These are phyloP conservation scores for Phytophthora megakarya DNA, from an alignment of 352 stramenopile species.

Conservation along the genomic window DNA sequence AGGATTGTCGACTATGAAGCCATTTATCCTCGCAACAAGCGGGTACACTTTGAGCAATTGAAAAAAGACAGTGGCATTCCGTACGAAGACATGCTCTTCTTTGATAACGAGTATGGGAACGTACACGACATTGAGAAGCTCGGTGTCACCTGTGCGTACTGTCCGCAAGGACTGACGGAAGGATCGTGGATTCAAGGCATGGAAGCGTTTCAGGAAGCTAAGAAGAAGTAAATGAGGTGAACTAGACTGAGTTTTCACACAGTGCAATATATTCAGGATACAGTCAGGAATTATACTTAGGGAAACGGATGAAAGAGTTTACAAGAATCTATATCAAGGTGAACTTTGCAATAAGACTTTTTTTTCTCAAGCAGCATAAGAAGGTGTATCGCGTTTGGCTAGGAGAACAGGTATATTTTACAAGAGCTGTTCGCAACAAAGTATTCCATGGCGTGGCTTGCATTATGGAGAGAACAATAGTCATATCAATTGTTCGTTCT, in stretches of 20 bases:
- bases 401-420: too few relatives aligned
- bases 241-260: not conserved
- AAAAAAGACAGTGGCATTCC: slow-evolving; percentile 87
- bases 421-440: too few relatives aligned
- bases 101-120: slow-evolving; percentile 93
- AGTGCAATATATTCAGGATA: slow-evolving; percentile 2
- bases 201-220: slow-evolving; percentile 68
- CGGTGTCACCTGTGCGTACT: slow-evolving; percentile 81
- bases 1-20: slow-evolving; percentile 76
- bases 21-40: slow-evolving; percentile 88
- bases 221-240: slow-evolving; percentile 23
- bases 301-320: too few relatives aligned
- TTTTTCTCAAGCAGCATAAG: too few relatives aligned
- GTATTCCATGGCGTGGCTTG: too few relatives aligned
- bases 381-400: too few relatives aligned
- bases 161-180: slow-evolving; percentile 72
- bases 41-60: slow-evolving; percentile 92
- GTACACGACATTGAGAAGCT: slow-evolving; percentile 67
- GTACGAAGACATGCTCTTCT: slow-evolving; percentile 97
- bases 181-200: slow-evolving; percentile 74
- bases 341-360: too few relatives aligned
- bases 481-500: too few relatives aligned
- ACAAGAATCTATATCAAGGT: too few relatives aligned
- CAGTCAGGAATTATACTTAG: too few relatives aligned
- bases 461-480: too few relatives aligned